Evolutionary conservation across 805 yeast species (phyloP), one percentile per base, ranked within the genome.

Genomic region (Saccharomycopsis lassenensis): DNA sequence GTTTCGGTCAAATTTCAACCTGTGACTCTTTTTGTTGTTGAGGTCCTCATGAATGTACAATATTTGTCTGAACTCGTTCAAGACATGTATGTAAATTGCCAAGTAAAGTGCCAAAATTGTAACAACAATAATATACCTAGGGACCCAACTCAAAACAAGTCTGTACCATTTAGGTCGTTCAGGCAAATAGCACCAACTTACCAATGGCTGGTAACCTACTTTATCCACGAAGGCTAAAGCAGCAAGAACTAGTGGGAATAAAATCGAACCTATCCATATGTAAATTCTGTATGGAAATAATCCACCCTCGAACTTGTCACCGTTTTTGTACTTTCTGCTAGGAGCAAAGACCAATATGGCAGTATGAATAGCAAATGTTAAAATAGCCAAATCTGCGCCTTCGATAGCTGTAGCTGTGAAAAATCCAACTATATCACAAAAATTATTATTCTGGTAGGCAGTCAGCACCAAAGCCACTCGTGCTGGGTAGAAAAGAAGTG

Each of bases 321-420:
- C 50, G 40, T 52, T 54, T 31, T 56, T 55, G 46, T 67, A 62
- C 39, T 62, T 65, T 40, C 65, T 62, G 20, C 61, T 63, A 1
- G 89, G 84, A 41, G 63, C 61, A 54, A 83, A 81, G 4, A 86
- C 78, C 21, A 84, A 58, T 29, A 85, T 51, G 19, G 74, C 83
- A 7, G 89, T 79, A 56, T 86, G 95, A 11, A 85, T 57, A 1
- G 95, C 94, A 57, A 86, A 80, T 24, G 78, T 67, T 22, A 84
- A 59, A 35, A 85, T 86, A 12, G 91, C 86, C 24, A 84, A 51
- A 56, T 86, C 96, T 1, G 87, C 85, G 15, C 94, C 94, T 55
- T 83, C 93, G 10, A 81, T 78, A 16, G 84, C 67, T 26, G 76
- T 65, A 3, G 87, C 82, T 1, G 94, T 80, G 55, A 83, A 75